These are phyloP conservation scores for Exserohilum rostratum DNA, from an alignment of 2,329 filamentous ascomycete species.

Conservation along the genomic window DNA sequence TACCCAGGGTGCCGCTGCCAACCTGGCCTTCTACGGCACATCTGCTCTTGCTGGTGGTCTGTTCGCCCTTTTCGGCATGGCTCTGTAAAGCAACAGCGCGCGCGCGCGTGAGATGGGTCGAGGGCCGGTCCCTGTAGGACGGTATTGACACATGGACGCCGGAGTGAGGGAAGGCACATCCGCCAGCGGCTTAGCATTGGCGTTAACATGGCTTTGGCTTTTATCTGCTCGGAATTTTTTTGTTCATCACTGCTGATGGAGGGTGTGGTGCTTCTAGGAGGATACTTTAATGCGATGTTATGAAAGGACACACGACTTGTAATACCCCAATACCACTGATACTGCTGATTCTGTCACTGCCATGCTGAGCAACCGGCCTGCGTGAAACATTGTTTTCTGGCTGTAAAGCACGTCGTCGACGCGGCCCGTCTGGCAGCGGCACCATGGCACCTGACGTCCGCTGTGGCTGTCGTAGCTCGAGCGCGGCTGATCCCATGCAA, in stretches of 20 bases:
- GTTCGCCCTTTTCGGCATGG: constrained; percentile 62
- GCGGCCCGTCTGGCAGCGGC: background rate
- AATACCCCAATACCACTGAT: constrained; percentile 38
- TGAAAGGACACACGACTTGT: constrained; percentile 43
- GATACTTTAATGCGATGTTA: constrained; percentile 44
- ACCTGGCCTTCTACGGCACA: constrained; percentile 58
- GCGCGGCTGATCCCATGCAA: constrained; percentile 4
- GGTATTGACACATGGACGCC: constrained; percentile 22
- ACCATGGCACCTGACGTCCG: background rate
- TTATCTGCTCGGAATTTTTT: constrained; percentile 28
- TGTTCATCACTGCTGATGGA: constrained; percentile 21
- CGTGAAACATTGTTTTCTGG: too few relatives aligned
- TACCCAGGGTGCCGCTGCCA: constrained; percentile 51
- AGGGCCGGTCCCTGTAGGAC: constrained; percentile 36
- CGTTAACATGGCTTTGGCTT: constrained; percentile 25
- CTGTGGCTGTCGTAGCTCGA: background rate
- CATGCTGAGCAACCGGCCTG: background rate
- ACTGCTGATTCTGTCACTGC: constrained; percentile 19
- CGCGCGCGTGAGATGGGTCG: constrained; percentile 17
- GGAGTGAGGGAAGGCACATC: constrained; percentile 18
- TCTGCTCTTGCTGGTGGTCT: constrained; percentile 60
- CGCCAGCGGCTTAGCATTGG: constrained; percentile 38
- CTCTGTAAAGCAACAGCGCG: constrained; percentile 55
- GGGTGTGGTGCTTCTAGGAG: constrained; percentile 20
- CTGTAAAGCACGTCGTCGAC: too few relatives aligned